A percentile compares a stretch with the other conserved stretches of the same genome.
phyloP scores from a whole-genome alignment of 2,329 filamentous ascomycete species.

The Verticillium nubilum region DNA sequence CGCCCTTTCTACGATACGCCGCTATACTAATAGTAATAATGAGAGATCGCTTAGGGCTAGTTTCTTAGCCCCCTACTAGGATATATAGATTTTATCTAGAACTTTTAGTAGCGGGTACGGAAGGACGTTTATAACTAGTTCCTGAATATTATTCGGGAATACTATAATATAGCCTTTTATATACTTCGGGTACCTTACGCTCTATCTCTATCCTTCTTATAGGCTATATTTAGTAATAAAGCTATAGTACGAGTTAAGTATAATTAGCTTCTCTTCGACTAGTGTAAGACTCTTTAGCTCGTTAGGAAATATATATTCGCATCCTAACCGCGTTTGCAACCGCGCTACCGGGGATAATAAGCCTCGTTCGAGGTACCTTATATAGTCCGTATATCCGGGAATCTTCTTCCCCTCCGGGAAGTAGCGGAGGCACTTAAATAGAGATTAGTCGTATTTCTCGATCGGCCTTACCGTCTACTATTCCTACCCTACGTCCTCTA shows the following conservation, averaged over 20 bases:
- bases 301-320: conserved; percentile 8
- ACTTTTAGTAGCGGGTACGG: neutral
- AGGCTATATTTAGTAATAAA: conserved; percentile 3
- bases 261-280: conserved; percentile 5
- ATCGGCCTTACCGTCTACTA: conserved; percentile 2
- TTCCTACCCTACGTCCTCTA: conserved; percentile 4
- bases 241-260: neutral
- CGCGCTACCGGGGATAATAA: conserved; percentile 1
- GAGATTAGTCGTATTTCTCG: conserved; percentile 1
- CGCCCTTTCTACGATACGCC: conserved; percentile 7
- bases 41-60: neutral
- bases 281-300: conserved; percentile 5
- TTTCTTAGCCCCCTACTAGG: neutral
- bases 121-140: conserved; percentile 7
- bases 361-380: neutral
- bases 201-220: neutral
- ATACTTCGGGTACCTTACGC: conserved; percentile 5
- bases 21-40: conserved; percentile 2
- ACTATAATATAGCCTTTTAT: conserved; percentile 11
- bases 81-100: neutral
- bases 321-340: neutral
- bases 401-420: conserved; percentile 3
- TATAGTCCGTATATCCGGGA: conserved; percentile 1
- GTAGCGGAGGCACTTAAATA: conserved; percentile 1
- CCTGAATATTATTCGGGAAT: conserved; percentile 12